A percentile compares a stretch with the other conserved stretches of the same genome.
Evolutionary conservation across 1,284 basidiomycete genomes (phyloP).

Genomic region (Cutaneotrichosporon sp.): DNA sequence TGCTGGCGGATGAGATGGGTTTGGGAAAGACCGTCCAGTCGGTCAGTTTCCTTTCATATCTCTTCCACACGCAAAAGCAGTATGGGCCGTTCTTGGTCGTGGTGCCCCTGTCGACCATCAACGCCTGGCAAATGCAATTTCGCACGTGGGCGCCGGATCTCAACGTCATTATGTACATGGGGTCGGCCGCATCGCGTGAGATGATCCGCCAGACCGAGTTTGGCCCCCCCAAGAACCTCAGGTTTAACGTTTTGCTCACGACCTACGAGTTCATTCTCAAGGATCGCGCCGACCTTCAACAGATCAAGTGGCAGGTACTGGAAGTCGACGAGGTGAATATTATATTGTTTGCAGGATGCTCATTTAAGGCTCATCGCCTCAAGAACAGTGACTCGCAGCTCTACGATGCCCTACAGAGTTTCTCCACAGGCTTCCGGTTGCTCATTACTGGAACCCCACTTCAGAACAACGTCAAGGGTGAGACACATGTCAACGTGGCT

Average conservation of each 20-base stretch:
- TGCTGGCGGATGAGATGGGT: constrained; percentile 99
- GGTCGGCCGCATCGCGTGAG: constrained; percentile 78
- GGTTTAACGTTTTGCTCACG: constrained; percentile 95
- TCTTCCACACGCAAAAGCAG: constrained; percentile 88
- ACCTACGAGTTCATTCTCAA: constrained; percentile 96
- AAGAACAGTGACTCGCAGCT: constrained; percentile 98
- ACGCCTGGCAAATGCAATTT: constrained; percentile 97
- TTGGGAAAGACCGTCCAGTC: constrained; percentile 98
- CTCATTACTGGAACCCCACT: constrained; percentile 97
- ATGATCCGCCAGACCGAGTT: constrained; percentile 93
- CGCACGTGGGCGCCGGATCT: constrained; percentile 92
- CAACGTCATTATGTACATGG: constrained; percentile 96
- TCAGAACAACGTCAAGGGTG: constrained; percentile 98
- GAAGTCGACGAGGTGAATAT: constrained; percentile 86
- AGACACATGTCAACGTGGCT: no score
- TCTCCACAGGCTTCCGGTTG: constrained; percentile 84
- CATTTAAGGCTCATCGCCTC: constrained; percentile 77
- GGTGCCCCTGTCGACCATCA: constrained; percentile 95
- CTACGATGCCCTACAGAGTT: constrained; percentile 87
- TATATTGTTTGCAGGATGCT: not conserved
- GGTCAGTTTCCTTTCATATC: constrained; percentile 89
- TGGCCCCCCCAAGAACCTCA: constrained; percentile 69
- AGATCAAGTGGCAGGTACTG: constrained; percentile 96
- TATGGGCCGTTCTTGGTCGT: constrained; percentile 98
- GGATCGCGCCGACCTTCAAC: constrained; percentile 79